These are phyloP conservation scores for Tetragonia tetragonoides DNA, from an alignment of 148 eudicot species.

Conservation along the genomic window DNA sequence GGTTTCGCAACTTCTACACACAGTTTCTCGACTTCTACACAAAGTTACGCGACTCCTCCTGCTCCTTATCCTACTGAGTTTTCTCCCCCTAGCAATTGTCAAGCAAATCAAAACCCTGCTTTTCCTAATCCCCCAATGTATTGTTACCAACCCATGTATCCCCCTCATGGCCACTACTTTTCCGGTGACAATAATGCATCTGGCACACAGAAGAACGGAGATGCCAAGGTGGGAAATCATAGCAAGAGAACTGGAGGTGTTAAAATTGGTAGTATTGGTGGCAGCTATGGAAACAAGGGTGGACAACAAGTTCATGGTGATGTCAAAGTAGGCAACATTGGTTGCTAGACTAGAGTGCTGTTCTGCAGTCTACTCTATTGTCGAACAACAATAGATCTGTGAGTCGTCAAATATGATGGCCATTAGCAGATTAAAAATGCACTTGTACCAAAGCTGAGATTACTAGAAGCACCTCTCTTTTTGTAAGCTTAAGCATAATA, in stretches of 20 bases:
- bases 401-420: too few species aligned
- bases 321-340: constrained; percentile 25
- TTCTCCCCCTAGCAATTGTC: not conserved
- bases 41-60: not conserved
- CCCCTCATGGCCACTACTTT: not conserved
- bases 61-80: too few species aligned
- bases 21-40: not conserved
- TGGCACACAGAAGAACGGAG: constrained; percentile 26
- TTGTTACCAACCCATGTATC: not conserved
- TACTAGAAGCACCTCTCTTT: too few species aligned
- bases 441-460: too few species aligned
- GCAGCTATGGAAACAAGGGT: constrained; percentile 16
- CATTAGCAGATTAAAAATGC: too few species aligned
- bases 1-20: not conserved
- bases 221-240: constrained; percentile 17
- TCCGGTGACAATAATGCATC: constrained; percentile 13
- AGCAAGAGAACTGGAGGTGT: constrained; percentile 22
- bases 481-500: too few species aligned
- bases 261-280: constrained; percentile 24
- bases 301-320: constrained; percentile 18
- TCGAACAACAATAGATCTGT: too few species aligned
- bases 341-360: not conserved
- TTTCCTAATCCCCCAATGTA: not conserved
- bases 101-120: not conserved
- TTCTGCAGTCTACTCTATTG: too few species aligned